Evolutionary conservation across 495 filamentous ascomycete species (phyloP).

Genomic region (Trichoderma virens): DNA sequence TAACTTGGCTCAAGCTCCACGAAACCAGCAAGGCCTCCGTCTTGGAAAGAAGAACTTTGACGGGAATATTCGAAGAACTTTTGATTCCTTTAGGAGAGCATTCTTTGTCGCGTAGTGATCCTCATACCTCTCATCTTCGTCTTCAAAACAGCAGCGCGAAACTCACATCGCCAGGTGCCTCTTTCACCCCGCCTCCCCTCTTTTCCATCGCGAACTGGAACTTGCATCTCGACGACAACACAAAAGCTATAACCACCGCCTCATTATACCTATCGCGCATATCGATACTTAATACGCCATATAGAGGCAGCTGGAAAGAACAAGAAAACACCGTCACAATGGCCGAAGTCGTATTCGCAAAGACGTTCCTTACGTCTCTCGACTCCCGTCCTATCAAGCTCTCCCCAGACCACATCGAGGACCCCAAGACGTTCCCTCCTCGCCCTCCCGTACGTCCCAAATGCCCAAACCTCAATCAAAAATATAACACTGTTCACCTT

Average conservation of each 20-base stretch:
- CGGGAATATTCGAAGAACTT: too few species aligned
- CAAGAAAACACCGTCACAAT: slow-evolving; percentile 36
- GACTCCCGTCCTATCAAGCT: slow-evolving; percentile 72
- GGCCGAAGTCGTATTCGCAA: slow-evolving; percentile 81
- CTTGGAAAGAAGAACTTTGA: too few species aligned
- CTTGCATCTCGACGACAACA: too few species aligned
- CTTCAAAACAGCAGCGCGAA: background rate
- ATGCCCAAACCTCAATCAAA: slow-evolving; percentile 9
- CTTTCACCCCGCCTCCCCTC: too few species aligned
- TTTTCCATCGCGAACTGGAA: too few species aligned
- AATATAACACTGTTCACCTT: background rate
- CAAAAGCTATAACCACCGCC: too few species aligned
- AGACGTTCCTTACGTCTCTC: slow-evolving; percentile 70
- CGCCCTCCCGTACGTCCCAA: slow-evolving; percentile 56
- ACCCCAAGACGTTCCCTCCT: slow-evolving; percentile 63
- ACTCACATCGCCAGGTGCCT: background rate
- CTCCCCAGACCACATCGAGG: slow-evolving; percentile 74
- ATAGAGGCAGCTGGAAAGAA: background rate
- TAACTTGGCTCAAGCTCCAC: background rate
- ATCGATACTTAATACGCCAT: too few species aligned
- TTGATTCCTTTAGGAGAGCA: too few species aligned
- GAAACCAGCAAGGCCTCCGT: too few species aligned
- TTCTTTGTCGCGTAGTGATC: too few species aligned
- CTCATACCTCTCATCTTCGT: too few species aligned
- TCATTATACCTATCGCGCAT: too few species aligned